Base-by-base conservation (phyloP, 306 rosid species). In the Quercus engelmannii region DNA sequence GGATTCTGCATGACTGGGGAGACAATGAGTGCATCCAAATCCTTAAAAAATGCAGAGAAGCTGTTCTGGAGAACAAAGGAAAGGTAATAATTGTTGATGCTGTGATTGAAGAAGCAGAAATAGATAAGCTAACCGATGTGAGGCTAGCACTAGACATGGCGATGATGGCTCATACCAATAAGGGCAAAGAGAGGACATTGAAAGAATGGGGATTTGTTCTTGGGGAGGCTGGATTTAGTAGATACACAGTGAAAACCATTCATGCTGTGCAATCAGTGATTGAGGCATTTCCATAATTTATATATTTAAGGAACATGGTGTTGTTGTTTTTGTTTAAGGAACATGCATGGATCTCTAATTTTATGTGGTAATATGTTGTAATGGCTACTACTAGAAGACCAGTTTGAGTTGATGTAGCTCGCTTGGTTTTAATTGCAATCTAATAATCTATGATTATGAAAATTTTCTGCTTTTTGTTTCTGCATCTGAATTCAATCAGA, bases 81-180 rank as follows among this genome's bases (percentile, higher is more conserved):
- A 90, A 83, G 86, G 87, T 92, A 14, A 81, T 92, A 17, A 88
- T 92, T 9, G 76, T 85, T 19, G 95, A 89, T 30, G 81, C 80
- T 0, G 85, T 89, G 55, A 70, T 88, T 35, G 85, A 86, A 76
- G 83, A 26, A 4, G 80, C 11, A 1, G 70, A 79, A 35, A 7
- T 0, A 5, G 46, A 81, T 3, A 55, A 74, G 35, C 65, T 82
- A 14, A 62, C 74, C 25, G 89, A 89, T 5, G 83, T 87, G 25
- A 79, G 87, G 5, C 55, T 93, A 78, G 73, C 76, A 87, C 69
- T 90, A 11, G 95, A 93, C 54, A 84, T 87, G 90, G 76, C 78
- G 6, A 86, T 93, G 95, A 87, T 93, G 87, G 91, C 93, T 1
- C 87, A 86, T 30, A 90, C 93, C 0, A 75, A 70, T 4, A 73